Percentiles rank a stretch among this genome's conserved stretches.
Evolutionary conservation across 2,329 filamentous ascomycete species (phyloP).

Genomic region (Raffaelea ambrosiae): DNA sequence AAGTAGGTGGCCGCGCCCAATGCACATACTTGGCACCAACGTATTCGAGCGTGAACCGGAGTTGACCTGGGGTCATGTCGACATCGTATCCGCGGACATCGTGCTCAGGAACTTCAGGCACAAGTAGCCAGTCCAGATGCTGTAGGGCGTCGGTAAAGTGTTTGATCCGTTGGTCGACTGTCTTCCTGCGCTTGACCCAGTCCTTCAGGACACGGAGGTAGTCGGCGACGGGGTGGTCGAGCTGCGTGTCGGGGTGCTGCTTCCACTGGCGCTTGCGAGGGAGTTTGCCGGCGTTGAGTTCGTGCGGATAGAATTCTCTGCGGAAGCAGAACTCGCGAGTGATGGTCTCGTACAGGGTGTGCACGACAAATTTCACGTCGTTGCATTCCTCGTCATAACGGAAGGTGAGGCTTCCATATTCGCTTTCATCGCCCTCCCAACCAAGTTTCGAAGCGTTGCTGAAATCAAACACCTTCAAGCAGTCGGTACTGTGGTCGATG

Average conservation of each 20-base stretch:
- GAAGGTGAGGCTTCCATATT: background rate
- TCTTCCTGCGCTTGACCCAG: no score
- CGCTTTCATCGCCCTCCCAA: background rate
- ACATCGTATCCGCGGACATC: no score
- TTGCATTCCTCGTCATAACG: background rate
- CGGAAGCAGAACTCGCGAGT: slow-evolving; percentile 6
- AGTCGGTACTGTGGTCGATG: slow-evolving; percentile 22
- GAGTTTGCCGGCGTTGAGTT: slow-evolving; percentile 1
- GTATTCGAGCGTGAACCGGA: no score
- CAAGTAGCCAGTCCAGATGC: no score
- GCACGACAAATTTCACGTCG: slow-evolving; percentile 11
- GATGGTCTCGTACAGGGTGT: slow-evolving; percentile 12
- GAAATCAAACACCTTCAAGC: slow-evolving; percentile 28
- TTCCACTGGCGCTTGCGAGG: background rate
- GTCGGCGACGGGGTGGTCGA: no score
- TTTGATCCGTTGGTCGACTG: no score
- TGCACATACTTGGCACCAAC: no score
- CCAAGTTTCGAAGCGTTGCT: slow-evolving; percentile 18
- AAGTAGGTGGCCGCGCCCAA: no score
- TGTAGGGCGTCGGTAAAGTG: no score
- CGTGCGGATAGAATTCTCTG: slow-evolving; percentile 2
- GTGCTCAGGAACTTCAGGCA: no score
- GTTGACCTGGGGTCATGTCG: no score
- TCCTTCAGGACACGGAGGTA: no score
- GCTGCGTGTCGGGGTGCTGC: background rate